phyloP scores from a whole-genome alignment of 2,329 filamentous ascomycete genomes.

The Fusarium pseudocircinatum region DNA sequence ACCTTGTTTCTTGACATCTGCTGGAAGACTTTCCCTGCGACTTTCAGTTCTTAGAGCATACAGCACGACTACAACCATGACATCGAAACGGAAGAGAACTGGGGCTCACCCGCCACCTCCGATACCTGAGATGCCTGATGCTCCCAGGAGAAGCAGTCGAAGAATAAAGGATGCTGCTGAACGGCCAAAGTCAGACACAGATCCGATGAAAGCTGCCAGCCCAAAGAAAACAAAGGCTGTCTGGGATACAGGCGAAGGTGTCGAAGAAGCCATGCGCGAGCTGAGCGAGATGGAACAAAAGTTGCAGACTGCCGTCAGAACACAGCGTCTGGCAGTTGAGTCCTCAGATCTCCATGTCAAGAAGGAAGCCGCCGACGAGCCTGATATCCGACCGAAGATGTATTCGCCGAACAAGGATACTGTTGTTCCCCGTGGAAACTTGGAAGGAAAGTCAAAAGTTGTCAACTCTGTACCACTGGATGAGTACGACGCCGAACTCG shows the following conservation, averaged over 20 bases:
- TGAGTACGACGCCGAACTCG: constrained; percentile 37
- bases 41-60: constrained; percentile 3
- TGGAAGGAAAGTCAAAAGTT: neutral
- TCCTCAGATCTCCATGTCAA: constrained; percentile 47
- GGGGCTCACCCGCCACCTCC: constrained; percentile 36
- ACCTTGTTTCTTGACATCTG: constrained; percentile 6
- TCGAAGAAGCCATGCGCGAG: constrained; percentile 55
- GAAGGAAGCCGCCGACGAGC: neutral
- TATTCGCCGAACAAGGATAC: neutral
- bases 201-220: neutral
- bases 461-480: constrained; percentile 35
- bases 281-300: constrained; percentile 60
- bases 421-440: constrained; percentile 5
- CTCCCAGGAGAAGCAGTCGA: constrained; percentile 42
- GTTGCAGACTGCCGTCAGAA: constrained; percentile 55
- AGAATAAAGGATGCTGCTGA: constrained; percentile 30
- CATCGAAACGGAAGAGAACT: constrained; percentile 51
- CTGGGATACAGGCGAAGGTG: constrained; percentile 34
- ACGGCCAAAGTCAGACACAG: neutral
- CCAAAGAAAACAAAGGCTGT: constrained; percentile 1
- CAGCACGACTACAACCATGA: constrained; percentile 44
- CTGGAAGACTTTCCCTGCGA: neutral
- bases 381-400: constrained; percentile 12
- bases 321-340: constrained; percentile 59
- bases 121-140: constrained; percentile 29